Evolutionary conservation across 2,329 filamentous ascomycete species (phyloP).

Genomic region (Aspergillus japonicus): DNA sequence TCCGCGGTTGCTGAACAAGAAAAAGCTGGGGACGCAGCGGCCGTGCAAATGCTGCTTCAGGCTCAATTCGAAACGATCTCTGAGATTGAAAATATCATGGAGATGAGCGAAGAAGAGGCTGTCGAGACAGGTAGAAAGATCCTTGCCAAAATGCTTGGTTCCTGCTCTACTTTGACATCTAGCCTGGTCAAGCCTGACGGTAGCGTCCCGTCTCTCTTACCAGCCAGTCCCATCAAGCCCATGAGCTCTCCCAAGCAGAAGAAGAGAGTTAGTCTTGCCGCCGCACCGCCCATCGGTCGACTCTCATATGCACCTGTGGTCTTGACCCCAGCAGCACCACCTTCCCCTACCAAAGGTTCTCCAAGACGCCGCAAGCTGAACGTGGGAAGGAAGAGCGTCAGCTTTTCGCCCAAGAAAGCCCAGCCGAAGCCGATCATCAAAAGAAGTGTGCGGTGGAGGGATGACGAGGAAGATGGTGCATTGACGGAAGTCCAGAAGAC

Average conservation of each 20-base stretch:
- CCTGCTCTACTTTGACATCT: slow-evolving; percentile 70
- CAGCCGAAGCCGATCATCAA: slow-evolving; percentile 64
- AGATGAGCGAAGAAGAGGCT: slow-evolving; percentile 80
- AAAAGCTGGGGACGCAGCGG: slow-evolving; percentile 71
- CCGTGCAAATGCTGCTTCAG: slow-evolving; percentile 78
- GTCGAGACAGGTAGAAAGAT: slow-evolving; percentile 74
- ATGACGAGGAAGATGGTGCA: slow-evolving; percentile 81
- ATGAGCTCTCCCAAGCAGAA: slow-evolving; percentile 68
- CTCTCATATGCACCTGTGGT: slow-evolving; percentile 28
- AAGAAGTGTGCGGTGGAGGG: slow-evolving; percentile 84
- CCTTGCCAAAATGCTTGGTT: slow-evolving; percentile 73
- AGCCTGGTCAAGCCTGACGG: slow-evolving; percentile 92
- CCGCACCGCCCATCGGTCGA: slow-evolving; percentile 27
- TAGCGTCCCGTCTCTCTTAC: slow-evolving; percentile 53
- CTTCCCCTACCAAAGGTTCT: slow-evolving; percentile 71
- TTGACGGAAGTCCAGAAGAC: slow-evolving; percentile 91
- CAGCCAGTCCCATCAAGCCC: slow-evolving; percentile 68
- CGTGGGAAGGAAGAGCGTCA: slow-evolving; percentile 67
- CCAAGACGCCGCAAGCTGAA: slow-evolving; percentile 73
- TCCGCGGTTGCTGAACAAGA: slow-evolving; percentile 79
- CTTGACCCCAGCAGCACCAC: slow-evolving; percentile 36
- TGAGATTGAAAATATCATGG: slow-evolving; percentile 75
- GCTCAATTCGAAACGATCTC: slow-evolving; percentile 90
- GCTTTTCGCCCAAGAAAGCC: slow-evolving; percentile 74
- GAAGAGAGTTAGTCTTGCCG: slow-evolving; percentile 51